Evolutionary conservation across 2,329 filamentous ascomycete genomes (phyloP).

Genomic region (Shiraia sp.): DNA sequence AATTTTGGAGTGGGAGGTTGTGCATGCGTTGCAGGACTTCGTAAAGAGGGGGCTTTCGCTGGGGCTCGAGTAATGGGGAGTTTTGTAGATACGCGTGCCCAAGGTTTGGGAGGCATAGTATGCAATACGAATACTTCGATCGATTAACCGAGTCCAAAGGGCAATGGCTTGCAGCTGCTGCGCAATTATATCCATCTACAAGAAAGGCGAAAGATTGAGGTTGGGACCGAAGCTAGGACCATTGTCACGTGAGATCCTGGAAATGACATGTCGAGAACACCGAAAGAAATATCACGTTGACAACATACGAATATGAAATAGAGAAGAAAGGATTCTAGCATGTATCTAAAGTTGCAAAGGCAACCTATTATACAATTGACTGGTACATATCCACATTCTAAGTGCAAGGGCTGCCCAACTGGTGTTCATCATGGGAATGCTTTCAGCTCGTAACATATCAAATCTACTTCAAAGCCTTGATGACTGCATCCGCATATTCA

Average conservation of each 20-base stretch:
- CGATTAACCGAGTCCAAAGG: neutral
- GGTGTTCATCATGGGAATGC: constrained; percentile 20
- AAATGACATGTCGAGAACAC: neutral
- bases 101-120: constrained; percentile 32
- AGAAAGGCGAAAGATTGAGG: neutral
- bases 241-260: neutral
- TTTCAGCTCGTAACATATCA: constrained; percentile 26
- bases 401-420: constrained; percentile 36
- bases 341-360: constrained; percentile 17
- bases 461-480: constrained; percentile 60
- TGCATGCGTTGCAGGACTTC: constrained; percentile 4
- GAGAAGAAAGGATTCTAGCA: neutral
- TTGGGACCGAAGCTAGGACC: too few species aligned
- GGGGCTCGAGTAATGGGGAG: constrained; percentile 4
- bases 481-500: constrained; percentile 93
- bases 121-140: neutral
- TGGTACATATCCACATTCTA: constrained; percentile 44
- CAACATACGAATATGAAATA: neutral
- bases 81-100: constrained; percentile 16
- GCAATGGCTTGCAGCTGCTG: too few species aligned
- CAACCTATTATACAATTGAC: constrained; percentile 43
- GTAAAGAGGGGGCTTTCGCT: constrained; percentile 3
- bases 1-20: constrained; percentile 1
- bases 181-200: too few species aligned
- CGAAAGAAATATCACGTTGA: neutral